These are phyloP conservation scores for Pycnococcus provasolii DNA, from an alignment of 139 green algal species.

Conservation along the genomic window DNA sequence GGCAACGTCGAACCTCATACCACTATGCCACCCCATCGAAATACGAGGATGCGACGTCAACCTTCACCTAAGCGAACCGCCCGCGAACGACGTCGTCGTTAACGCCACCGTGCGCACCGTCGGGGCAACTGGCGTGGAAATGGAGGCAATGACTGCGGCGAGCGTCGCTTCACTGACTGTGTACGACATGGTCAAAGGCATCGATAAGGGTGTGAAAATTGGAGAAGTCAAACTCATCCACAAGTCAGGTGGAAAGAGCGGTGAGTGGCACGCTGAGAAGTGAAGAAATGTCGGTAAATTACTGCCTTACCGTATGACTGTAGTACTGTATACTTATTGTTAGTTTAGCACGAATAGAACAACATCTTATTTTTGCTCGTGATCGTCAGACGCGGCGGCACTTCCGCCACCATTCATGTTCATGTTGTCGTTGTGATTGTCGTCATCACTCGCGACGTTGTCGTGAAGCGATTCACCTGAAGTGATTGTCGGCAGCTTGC, in stretches of 20 bases:
- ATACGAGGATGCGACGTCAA: conserved; percentile 48
- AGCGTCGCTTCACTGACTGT: conserved; percentile 74
- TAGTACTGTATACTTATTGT: too few relatives aligned
- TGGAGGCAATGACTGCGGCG: conserved; percentile 87
- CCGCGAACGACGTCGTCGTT: conserved; percentile 43
- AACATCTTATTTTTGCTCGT: too few relatives aligned
- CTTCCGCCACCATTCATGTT: too few relatives aligned
- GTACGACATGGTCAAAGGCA: conserved; percentile 96
- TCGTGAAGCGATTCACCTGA: too few relatives aligned
- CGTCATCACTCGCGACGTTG: too few relatives aligned
- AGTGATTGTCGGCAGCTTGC: too few relatives aligned
- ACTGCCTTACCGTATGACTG: too few relatives aligned
- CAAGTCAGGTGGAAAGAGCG: conserved; percentile 74
- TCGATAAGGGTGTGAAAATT: conserved; percentile 62
- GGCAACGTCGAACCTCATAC: conserved; percentile 49
- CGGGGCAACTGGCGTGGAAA: conserved; percentile 71
- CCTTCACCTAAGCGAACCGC: conserved; percentile 36
- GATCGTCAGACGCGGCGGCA: too few relatives aligned
- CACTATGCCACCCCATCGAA: conserved; percentile 39
- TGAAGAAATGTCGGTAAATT: too few relatives aligned
- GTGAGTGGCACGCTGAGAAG: conserved; percentile 32
- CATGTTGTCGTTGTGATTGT: too few relatives aligned
- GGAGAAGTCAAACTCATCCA: conserved; percentile 55
- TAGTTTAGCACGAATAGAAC: too few relatives aligned
- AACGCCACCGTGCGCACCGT: conserved; percentile 35